These are phyloP conservation scores for Neurospora sp. DNA, from an alignment of 495 filamentous ascomycete genomes.

Conservation along the genomic window DNA sequence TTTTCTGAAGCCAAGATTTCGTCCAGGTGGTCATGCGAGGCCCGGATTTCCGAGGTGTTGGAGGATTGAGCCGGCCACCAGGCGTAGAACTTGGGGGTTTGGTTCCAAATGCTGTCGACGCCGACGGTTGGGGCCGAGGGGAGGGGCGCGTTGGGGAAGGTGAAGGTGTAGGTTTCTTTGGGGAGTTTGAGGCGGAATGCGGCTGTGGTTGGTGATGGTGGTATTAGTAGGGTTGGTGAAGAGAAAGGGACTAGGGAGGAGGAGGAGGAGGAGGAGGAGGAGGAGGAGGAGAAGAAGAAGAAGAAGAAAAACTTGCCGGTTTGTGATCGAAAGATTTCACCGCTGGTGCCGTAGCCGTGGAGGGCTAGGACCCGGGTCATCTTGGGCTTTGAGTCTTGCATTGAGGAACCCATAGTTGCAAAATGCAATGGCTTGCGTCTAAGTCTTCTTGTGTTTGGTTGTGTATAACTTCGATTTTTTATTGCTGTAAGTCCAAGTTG, in stretches of 20 bases:
- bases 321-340: conserved; percentile 47
- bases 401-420: not conserved
- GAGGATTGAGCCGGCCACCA: conserved; percentile 34
- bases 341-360: conserved; percentile 54
- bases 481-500: not conserved
- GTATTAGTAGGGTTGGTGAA: not conserved
- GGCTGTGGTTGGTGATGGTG: conserved; percentile 8
- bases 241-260: too few relatives aligned
- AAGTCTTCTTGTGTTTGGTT: not conserved
- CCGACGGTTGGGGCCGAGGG: conserved; percentile 36
- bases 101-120: conserved; percentile 42
- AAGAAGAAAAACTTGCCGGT: conserved; percentile 31
- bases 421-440: not conserved
- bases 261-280: not conserved
- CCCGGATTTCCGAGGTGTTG: conserved; percentile 20
- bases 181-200: conserved; percentile 23
- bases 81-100: conserved; percentile 29
- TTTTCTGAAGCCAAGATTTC: conserved; percentile 8
- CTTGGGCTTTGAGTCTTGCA: not conserved
- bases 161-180: conserved; percentile 30
- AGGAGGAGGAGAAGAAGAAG: too few relatives aligned
- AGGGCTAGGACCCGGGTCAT: conserved; percentile 53
- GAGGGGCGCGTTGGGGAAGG: conserved; percentile 47
- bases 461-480: not conserved
- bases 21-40: conserved; percentile 34